Percentiles rank a stretch among this genome's conserved stretches.
Conservation (phyloP, 2,329 filamentous ascomycete genomes). For the Fusarium sp. region DNA sequence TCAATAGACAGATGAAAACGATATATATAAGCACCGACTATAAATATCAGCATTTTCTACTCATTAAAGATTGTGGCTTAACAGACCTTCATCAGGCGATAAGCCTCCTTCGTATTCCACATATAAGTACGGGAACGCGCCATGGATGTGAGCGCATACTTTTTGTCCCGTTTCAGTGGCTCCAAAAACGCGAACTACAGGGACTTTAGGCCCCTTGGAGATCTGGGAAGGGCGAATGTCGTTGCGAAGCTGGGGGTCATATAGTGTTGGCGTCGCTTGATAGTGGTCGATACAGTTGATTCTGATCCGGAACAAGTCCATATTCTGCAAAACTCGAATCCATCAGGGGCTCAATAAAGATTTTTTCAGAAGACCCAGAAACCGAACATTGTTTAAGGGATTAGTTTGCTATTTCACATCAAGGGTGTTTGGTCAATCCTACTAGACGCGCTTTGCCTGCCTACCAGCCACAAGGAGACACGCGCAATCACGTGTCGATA, state of each 20-base stretch:
- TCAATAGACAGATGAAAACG: constrained; percentile 89
- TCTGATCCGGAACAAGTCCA: constrained; percentile 85
- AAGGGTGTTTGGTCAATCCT: constrained; percentile 2
- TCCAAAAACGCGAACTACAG: constrained; percentile 91
- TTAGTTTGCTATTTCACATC: not conserved
- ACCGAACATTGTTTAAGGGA: not conserved
- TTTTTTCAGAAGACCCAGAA: not conserved
- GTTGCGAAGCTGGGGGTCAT: constrained; percentile 83
- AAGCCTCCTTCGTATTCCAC: constrained; percentile 84
- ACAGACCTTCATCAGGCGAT: constrained; percentile 74
- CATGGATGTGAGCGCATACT: constrained; percentile 95
- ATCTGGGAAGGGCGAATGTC: constrained; percentile 70
- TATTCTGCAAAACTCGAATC: constrained; percentile 43
- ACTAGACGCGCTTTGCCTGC: constrained; percentile 30
- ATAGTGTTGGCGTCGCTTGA: constrained; percentile 80
- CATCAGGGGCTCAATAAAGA: constrained; percentile 33
- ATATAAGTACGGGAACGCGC: constrained; percentile 96
- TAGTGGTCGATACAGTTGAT: constrained; percentile 98
- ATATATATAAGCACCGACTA: constrained; percentile 81
- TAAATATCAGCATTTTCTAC: constrained; percentile 23
- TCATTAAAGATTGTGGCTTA: not conserved
- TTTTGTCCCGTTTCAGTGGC: constrained; percentile 95
- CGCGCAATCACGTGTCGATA: constrained; percentile 41
- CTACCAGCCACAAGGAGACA: constrained; percentile 6
- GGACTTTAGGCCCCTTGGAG: constrained; percentile 78